These are phyloP conservation scores for Pythium guiyangense DNA, from an alignment of 352 stramenopile species.

Conservation along the genomic window DNA sequence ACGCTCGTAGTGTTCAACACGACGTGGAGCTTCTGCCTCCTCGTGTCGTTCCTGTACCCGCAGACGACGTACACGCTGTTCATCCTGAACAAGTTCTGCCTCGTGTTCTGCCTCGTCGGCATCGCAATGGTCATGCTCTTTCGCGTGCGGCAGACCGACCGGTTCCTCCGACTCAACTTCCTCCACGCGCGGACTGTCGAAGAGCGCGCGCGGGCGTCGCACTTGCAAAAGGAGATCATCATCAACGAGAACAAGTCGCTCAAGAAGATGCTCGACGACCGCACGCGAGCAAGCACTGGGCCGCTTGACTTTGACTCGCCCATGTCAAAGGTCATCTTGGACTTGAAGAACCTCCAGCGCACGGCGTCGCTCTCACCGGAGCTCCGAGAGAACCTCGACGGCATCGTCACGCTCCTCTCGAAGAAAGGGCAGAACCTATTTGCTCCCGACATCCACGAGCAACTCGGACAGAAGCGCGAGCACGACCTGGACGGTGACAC, in stretches of 20 bases:
- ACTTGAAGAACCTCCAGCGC: conserved; percentile 70
- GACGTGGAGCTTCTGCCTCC: conserved; percentile 61
- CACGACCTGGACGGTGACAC: conserved; percentile 70
- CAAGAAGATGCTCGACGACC: conserved; percentile 78
- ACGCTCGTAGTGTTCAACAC: conserved; percentile 52
- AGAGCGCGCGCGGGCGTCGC: conserved; percentile 52
- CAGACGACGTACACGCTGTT: conserved; percentile 48
- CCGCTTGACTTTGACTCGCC: conserved; percentile 76
- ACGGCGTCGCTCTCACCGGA: conserved; percentile 54
- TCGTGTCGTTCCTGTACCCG: conserved; percentile 59
- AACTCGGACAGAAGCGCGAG: conserved; percentile 69
- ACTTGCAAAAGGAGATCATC: conserved; percentile 76
- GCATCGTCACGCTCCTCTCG: conserved; percentile 69
- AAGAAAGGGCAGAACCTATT: conserved; percentile 81
- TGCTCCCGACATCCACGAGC: conserved; percentile 74
- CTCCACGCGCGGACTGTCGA: conserved; percentile 71
- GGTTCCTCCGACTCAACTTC: conserved; percentile 73
- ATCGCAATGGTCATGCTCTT: conserved; percentile 54
- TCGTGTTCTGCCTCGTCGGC: conserved; percentile 55
- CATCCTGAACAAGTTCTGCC: conserved; percentile 71
- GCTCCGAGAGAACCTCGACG: conserved; percentile 65
- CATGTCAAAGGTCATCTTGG: conserved; percentile 73
- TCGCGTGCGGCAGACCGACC: conserved; percentile 68
- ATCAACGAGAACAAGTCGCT: conserved; percentile 83
- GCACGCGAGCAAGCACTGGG: conserved; percentile 22